Evolutionary conservation across 2,329 filamentous ascomycete genomes (phyloP), one percentile per base, ranked within the genome.

Genomic region (Orbilia javanica): DNA sequence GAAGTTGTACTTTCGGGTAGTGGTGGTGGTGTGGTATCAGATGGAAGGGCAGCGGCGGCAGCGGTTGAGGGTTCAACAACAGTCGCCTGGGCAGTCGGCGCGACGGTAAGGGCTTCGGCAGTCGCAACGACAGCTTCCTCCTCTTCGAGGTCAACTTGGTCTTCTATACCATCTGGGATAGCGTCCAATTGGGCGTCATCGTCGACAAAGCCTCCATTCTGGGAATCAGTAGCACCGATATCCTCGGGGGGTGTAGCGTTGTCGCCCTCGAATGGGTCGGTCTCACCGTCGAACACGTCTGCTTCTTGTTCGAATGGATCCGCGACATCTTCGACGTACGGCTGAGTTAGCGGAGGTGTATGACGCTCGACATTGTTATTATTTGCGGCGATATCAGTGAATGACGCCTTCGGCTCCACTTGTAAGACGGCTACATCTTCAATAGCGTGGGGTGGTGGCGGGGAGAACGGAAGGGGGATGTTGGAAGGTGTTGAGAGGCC

Each of bases 351-450:
- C n/a, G 74, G 74, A 11, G 74, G 74, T 15, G 66, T 78, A 64
- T 72, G 74, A 36, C 67, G 67, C 20, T 78, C 68, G 42, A 44
- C 42, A 18, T 11, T 18, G 39, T 57, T 50, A 8, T 29, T 18
- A 13, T 34, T 18, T 5, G 55, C 36, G 60, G 44, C 31, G 6
- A 44, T 53, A 34, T 66, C 73, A 88, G 46, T 94, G 31, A 96
- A 91, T 62, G 90, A 91, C 83, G 93, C 91, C 80, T 86, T 72
- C 7, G 74, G 66, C 48, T 79, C 75, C 13, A 75, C 67, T 10
- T 39, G 52, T n/a, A 46, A 46, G 31, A 63, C 53, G 44, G 53
- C 44, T 36, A 69, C 18, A 15, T 75, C 71, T 8, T 75, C 71
- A 10, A 34, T 39, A 44, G 60, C 44, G 39, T 77, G 62, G 11